These are phyloP conservation scores for Pseudozyma sp. DNA, from an alignment of 1,284 basidiomycete genomes.

Conservation along the genomic window DNA sequence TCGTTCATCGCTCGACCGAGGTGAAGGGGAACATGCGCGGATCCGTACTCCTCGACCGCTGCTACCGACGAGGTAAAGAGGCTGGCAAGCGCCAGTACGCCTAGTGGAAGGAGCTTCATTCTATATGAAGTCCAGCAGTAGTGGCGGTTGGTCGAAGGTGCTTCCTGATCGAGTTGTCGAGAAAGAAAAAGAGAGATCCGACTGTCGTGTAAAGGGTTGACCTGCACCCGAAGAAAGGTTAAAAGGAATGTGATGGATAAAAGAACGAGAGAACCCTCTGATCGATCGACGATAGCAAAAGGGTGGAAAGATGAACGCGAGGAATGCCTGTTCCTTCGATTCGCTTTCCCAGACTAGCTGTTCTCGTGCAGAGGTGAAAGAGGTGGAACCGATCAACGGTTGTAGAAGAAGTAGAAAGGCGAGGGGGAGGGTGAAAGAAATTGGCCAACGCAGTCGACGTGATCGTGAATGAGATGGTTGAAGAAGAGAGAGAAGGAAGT, in stretches of 20 bases:
- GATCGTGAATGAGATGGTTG: constrained; percentile 13
- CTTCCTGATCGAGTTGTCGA: too few species aligned
- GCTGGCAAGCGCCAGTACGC: constrained; percentile 30
- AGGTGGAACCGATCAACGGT: constrained; percentile 33
- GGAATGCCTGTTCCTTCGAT: constrained; percentile 9
- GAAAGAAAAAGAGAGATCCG: not conserved
- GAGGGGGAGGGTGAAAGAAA: not conserved
- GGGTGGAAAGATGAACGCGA: constrained; percentile 5
- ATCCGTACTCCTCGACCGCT: constrained; percentile 7
- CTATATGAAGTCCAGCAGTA: not conserved
- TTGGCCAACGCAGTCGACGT: constrained; percentile 16
- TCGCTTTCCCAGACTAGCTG: constrained; percentile 5
- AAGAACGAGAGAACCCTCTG: constrained; percentile 16
- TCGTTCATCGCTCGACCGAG: not conserved
- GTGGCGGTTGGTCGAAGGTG: too few species aligned
- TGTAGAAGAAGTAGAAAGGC: constrained; percentile 13
- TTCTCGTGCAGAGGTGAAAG: constrained; percentile 8
- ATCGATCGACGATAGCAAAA: constrained; percentile 22
- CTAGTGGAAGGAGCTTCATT: constrained; percentile 38
- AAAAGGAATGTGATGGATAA: constrained; percentile 8
- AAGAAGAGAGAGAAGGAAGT: constrained; percentile 6
- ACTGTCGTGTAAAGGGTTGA: constrained; percentile 18
- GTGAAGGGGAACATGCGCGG: not conserved
- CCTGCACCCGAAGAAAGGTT: constrained; percentile 18
- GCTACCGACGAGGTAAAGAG: constrained; percentile 18